phyloP scores from a whole-genome alignment of 306 rosid genomes.

The Arachis stenosperma region DNA sequence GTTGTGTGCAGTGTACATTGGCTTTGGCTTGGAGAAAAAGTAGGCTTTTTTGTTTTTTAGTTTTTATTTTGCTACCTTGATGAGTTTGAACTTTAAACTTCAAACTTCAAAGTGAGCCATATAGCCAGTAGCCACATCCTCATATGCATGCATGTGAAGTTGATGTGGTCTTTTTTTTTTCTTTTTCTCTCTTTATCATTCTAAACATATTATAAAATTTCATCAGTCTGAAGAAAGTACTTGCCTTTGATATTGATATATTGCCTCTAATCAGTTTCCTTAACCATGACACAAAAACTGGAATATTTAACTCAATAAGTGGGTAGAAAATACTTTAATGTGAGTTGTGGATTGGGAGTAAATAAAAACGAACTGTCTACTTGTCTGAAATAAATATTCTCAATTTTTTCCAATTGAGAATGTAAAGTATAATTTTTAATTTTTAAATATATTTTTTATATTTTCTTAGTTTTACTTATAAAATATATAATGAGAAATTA shows the following conservation, averaged over 20 bases:
- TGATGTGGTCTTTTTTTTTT: neutral
- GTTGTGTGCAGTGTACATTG: neutral
- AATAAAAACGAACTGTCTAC: too few relatives aligned
- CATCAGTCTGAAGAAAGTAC: neutral
- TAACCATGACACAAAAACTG: neutral
- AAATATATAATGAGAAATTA: too few relatives aligned
- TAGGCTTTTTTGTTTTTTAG: constrained; percentile 1
- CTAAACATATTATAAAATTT: neutral
- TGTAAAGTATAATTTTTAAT: too few relatives aligned
- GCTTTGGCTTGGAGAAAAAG: constrained; percentile 35
- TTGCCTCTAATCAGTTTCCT: neutral
- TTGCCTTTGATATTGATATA: neutral
- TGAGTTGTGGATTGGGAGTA: too few relatives aligned
- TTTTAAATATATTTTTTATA: too few relatives aligned
- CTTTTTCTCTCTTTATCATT: neutral
- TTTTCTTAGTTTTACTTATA: too few relatives aligned
- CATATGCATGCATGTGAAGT: constrained; percentile 6
- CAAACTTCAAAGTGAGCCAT: constrained; percentile 10
- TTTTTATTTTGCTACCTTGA: constrained; percentile 18
- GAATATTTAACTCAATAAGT: neutral
- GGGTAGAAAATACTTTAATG: too few relatives aligned
- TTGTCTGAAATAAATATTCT: too few relatives aligned
- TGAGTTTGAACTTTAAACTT: constrained; percentile 15
- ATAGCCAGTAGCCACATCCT: neutral
- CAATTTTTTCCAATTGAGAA: too few relatives aligned